Conservation (phyloP, 1,139 yeast species). For the Entelexis paramagnoliae region DNA sequence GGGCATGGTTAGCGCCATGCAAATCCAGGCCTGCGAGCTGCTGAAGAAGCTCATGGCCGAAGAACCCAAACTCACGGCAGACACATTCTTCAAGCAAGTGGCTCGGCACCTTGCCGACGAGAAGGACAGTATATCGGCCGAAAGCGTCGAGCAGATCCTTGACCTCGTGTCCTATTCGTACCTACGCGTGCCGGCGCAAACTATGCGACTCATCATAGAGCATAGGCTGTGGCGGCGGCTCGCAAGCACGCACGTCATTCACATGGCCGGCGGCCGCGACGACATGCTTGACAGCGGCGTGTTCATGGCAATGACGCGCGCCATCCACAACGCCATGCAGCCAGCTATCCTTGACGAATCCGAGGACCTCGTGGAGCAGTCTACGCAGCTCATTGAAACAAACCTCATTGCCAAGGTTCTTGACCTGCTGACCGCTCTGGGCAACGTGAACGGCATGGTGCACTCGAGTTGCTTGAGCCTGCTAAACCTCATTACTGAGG, state of each 20-base stretch:
- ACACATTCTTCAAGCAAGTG: slow-evolving; percentile 33
- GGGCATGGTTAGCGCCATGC: neutral
- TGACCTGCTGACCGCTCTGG: slow-evolving; percentile 46
- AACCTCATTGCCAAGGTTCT: slow-evolving; percentile 4
- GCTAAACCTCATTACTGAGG: slow-evolving; percentile 28
- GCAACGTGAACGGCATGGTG: slow-evolving; percentile 48
- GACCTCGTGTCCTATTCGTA: slow-evolving; percentile 26
- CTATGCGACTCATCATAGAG: neutral
- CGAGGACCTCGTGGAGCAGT: neutral
- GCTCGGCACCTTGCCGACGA: neutral
- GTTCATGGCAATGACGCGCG: neutral
- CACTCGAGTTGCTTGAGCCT: slow-evolving; percentile 71
- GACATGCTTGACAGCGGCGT: neutral
- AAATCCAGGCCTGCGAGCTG: slow-evolving; percentile 7
- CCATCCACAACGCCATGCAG: slow-evolving; percentile 20
- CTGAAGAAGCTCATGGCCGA: slow-evolving; percentile 7
- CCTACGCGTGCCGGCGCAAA: neutral
- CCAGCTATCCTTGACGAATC: slow-evolving; percentile 34
- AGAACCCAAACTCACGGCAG: slow-evolving; percentile 39
- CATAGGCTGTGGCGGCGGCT: neutral
- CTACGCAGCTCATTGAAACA: slow-evolving; percentile 6
- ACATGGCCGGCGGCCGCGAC: neutral
- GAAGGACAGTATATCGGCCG: slow-evolving; percentile 16
- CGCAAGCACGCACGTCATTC: neutral
- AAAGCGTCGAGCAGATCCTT: slow-evolving; percentile 53